Conservation (phyloP, 2,329 filamentous ascomycete genomes). For the Mycosphaerelloides madeirae region DNA sequence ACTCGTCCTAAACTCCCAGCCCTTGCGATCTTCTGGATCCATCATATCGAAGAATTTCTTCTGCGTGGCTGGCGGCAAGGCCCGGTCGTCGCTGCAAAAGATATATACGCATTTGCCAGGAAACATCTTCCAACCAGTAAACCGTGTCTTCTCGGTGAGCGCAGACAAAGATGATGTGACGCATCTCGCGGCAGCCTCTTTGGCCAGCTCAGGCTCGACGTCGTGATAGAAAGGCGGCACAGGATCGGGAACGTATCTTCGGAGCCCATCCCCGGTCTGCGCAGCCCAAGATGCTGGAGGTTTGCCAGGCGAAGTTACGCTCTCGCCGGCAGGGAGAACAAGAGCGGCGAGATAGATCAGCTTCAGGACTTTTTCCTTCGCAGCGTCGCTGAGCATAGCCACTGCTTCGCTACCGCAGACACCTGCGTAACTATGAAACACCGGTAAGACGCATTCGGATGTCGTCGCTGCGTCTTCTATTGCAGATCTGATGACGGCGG, state of each 20-base stretch:
- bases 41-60: conserved; percentile 3
- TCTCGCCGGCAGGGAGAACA: conserved; percentile 8
- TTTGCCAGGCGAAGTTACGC: conserved; percentile 1
- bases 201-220: conserved; percentile 11
- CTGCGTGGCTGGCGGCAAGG: conserved; percentile 4
- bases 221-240: conserved; percentile 18
- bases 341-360: conserved; percentile 18
- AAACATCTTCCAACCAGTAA: conserved; percentile 15
- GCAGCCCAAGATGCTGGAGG: conserved; percentile 12
- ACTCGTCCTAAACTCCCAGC: conserved; percentile 8
- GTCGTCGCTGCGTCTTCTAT: conserved; percentile 14
- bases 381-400: conserved; percentile 7
- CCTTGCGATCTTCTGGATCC: conserved; percentile 7
- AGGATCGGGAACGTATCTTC: conserved; percentile 10
- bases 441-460: conserved; percentile 14
- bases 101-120: conserved; percentile 13
- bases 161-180: conserved; percentile 8
- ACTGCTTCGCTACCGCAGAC: conserved; percentile 19
- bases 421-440: conserved; percentile 20
- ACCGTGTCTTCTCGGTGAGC: conserved; percentile 6
- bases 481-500: conserved; percentile 11
- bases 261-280: not conserved
- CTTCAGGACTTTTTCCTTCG: conserved; percentile 12
- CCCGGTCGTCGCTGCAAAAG: conserved; percentile 15
- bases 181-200: conserved; percentile 11